phyloP scores from a whole-genome alignment of 495 filamentous ascomycete genomes.

The Pyrenopolyporus hunteri region DNA sequence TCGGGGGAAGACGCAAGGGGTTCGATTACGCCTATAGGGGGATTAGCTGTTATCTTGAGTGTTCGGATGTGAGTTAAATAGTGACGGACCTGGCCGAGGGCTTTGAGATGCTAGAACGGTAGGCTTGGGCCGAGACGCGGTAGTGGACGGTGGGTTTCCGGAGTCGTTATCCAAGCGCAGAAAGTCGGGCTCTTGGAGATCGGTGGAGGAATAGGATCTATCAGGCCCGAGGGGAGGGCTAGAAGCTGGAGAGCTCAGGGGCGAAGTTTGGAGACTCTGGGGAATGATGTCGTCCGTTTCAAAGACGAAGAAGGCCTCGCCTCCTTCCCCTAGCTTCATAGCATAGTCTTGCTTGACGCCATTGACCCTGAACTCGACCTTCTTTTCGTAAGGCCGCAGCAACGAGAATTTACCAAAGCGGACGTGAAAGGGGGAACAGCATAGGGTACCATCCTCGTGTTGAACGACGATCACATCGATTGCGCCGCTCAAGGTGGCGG shows the following conservation, averaged over 20 bases:
- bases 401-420: slow-evolving; percentile 98
- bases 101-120: slow-evolving; percentile 40
- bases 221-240: slow-evolving; percentile 74
- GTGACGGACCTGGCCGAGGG: slow-evolving; percentile 37
- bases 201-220: slow-evolving; percentile 54
- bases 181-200: slow-evolving; percentile 81
- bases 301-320: slow-evolving; percentile 98
- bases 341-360: slow-evolving; percentile 86
- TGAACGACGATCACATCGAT: slow-evolving; percentile 99
- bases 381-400: slow-evolving; percentile 95
- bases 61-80: background rate
- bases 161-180: slow-evolving; percentile 68
- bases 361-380: slow-evolving; percentile 98
- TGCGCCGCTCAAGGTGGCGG: slow-evolving; percentile 92
- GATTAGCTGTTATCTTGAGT: slow-evolving; percentile 5
- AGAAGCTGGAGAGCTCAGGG: slow-evolving; percentile 81
- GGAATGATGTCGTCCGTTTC: slow-evolving; percentile 90
- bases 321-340: slow-evolving; percentile 98
- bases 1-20: slow-evolving; percentile 70
- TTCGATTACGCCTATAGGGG: slow-evolving; percentile 59
- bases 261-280: slow-evolving; percentile 89
- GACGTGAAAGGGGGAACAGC: slow-evolving; percentile 97
- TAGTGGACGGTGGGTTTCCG: slow-evolving; percentile 44
- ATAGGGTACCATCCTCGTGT: slow-evolving; percentile 85
- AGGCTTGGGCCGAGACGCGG: slow-evolving; percentile 46